A percentile compares a stretch with the other conserved stretches of the same genome.
Evolutionary conservation across 192 early-diverging fungal genomes (phyloP).

Genomic region (Backusella mclennaniae): DNA sequence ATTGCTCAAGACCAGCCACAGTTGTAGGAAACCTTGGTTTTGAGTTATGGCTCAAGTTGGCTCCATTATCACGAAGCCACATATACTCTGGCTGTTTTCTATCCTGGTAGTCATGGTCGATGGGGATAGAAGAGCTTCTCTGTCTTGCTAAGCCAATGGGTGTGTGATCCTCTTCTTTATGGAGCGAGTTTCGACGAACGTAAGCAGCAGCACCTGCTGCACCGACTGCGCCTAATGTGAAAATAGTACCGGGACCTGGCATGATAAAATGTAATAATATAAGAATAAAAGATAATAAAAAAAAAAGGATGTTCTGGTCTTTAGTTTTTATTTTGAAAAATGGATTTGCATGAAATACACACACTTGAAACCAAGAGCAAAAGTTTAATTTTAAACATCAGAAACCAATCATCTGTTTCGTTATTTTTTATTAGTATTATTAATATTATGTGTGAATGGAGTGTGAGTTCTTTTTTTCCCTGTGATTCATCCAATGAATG

Average conservation of each 20-base stretch:
- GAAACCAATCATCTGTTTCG: background rate
- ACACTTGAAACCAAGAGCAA: background rate
- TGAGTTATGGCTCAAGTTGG: conserved; percentile 36
- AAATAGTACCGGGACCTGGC: conserved; percentile 35
- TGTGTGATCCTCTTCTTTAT: background rate
- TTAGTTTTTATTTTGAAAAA: background rate
- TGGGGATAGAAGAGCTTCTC: conserved; percentile 8
- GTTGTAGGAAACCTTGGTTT: conserved; percentile 18
- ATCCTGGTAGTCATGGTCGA: conserved; percentile 17
- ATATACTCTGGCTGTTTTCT: conserved; percentile 32
- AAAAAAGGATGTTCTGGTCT: background rate
- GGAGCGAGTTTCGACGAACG: conserved; percentile 21
- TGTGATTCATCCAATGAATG: no score
- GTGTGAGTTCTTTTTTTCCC: no score
- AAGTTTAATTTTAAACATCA: background rate
- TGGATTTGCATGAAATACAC: background rate
- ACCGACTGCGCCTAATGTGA: conserved; percentile 36
- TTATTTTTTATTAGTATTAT: background rate
- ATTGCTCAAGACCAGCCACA: background rate
- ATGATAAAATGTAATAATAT: conserved; percentile 12
- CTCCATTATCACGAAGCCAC: conserved; percentile 36
- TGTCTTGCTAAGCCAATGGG: conserved; percentile 28
- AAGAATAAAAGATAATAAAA: background rate
- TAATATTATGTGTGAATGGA: background rate
- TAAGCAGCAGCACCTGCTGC: conserved; percentile 28